Base-by-base conservation (phyloP, 106 monocot species). In the Iris macrosiphon region DNA sequence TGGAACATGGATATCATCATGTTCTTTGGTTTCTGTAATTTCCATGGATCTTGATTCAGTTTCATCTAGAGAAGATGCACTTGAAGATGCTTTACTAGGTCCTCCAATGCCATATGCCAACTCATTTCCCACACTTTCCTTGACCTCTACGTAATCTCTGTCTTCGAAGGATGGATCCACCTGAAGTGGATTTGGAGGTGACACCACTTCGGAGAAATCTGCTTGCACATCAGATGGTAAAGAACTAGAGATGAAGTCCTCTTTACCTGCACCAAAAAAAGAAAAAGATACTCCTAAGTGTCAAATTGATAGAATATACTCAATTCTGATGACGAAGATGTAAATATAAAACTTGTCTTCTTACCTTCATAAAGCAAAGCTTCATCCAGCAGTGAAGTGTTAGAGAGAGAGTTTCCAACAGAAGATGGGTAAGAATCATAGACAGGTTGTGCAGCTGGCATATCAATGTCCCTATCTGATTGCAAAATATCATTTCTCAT, bases 1-100 rank as follows among this genome's bases (percentile, higher is more conserved):
- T 42, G 42, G 42, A 55, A 61, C 50, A 15, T 48, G 20, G 28
- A 66, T 63, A 30, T 57, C 57, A 63, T 66, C 73, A 40, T 52
- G 28, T 31, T 78, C 69, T 7, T 22, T 61, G 35, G 61, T 51
- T 47, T 62, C 63, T 31, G 43, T 24, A 20, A 46, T 28, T 30
- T 69, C 73, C 26, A 6, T 70, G 9, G 48, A 32, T 57, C 43
- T 62, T 22, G 62, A 66, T 46, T 72, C 66, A 64, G 64, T 60
- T 64, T 74, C 49, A 43, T 74, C 75, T 2, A 64, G 18, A 40
- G 54, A 60, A 49, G 60, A 52, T n/a, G 60, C 14, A 65, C 50
- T 38, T 6, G 71, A n/a, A 35, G 68, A 61, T 68, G 51, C 56
- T 45, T 62, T 60, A 40, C 32, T 45, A 21, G 29, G 33, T 4